Evolutionary conservation across 768 basidiomycete genomes (phyloP).

Genomic region (Pleurotus eryngii): DNA sequence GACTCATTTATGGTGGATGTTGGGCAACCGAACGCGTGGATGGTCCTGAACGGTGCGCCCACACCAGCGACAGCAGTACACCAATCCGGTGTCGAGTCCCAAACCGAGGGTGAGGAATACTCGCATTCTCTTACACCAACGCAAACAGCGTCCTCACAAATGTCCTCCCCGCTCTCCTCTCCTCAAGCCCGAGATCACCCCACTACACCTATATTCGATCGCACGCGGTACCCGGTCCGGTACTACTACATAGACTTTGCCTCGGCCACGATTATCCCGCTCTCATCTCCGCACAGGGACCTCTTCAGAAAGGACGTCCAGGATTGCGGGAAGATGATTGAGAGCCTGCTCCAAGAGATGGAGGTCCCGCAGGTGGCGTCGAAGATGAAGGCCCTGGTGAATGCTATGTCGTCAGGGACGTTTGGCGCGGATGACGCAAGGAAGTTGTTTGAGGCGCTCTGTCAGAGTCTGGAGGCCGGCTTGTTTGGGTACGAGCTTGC

Average conservation of each 20-base stretch:
- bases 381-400: slow-evolving; percentile 42
- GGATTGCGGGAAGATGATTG: slow-evolving; percentile 37
- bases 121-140: slow-evolving; percentile 1
- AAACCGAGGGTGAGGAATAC: background rate
- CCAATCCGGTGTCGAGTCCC: background rate
- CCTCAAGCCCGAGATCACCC: background rate
- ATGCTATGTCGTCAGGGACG: slow-evolving; percentile 43
- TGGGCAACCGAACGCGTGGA: slow-evolving; percentile 14
- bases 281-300: slow-evolving; percentile 6
- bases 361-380: slow-evolving; percentile 37
- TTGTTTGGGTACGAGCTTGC: slow-evolving; percentile 29
- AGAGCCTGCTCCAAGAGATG: slow-evolving; percentile 31
- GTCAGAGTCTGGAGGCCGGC: slow-evolving; percentile 38
- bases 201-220: background rate
- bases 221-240: slow-evolving; percentile 22
- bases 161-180: background rate
- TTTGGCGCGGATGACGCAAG: slow-evolving; percentile 49
- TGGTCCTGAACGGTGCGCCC: background rate
- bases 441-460: slow-evolving; percentile 47
- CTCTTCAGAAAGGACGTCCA: slow-evolving; percentile 35
- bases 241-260: slow-evolving; percentile 33
- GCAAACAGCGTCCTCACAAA: background rate
- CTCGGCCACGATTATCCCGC: slow-evolving; percentile 20
- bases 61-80: background rate
- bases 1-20: slow-evolving; percentile 41